Percentiles rank a stretch among this genome's conserved stretches.
Conservation (phyloP, 2,329 filamentous ascomycete genomes). For the Lachnellula subtilissima region DNA sequence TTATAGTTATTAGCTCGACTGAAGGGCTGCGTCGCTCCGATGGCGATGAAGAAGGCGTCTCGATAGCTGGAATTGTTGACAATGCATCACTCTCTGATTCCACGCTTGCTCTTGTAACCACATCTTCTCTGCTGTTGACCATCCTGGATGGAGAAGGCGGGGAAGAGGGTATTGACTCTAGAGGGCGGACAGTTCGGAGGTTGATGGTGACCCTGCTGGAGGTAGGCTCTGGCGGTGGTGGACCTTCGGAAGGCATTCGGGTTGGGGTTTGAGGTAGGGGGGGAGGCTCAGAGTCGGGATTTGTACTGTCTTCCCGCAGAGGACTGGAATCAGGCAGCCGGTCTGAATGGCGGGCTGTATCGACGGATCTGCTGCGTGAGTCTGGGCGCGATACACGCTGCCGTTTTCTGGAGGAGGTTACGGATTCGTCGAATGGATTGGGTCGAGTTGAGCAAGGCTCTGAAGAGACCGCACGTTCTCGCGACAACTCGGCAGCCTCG, state of each 20-base stretch:
- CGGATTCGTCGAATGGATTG: conserved; percentile 59
- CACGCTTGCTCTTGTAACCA: conserved; percentile 22
- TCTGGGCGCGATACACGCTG: conserved; percentile 54
- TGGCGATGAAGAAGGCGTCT: conserved; percentile 30
- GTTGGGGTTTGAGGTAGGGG: conserved; percentile 28
- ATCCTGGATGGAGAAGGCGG: conserved; percentile 39
- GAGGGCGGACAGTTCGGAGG: conserved; percentile 44
- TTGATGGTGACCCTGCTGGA: conserved; percentile 59
- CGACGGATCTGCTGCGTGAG: conserved; percentile 50
- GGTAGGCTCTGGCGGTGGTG: conserved; percentile 38
- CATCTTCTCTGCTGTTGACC: conserved; percentile 15
- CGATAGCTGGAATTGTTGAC: conserved; percentile 25
- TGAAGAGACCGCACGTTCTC: conserved; percentile 56
- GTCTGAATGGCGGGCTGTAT: conserved; percentile 28
- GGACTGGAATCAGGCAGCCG: conserved; percentile 14
- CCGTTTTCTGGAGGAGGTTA: conserved; percentile 50
- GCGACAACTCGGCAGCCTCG: conserved; percentile 34
- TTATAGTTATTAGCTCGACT: conserved; percentile 26
- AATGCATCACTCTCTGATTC: conserved; percentile 30
- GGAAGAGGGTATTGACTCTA: conserved; percentile 40
- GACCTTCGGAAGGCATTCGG: conserved; percentile 30
- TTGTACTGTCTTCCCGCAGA: conserved; percentile 23
- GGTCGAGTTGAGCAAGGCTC: conserved; percentile 59
- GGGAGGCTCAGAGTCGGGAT: conserved; percentile 31
- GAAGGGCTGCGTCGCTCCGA: conserved; percentile 27